These are phyloP conservation scores for Pezicula radicicola DNA, from an alignment of 2,329 filamentous ascomycete species.

Conservation along the genomic window DNA sequence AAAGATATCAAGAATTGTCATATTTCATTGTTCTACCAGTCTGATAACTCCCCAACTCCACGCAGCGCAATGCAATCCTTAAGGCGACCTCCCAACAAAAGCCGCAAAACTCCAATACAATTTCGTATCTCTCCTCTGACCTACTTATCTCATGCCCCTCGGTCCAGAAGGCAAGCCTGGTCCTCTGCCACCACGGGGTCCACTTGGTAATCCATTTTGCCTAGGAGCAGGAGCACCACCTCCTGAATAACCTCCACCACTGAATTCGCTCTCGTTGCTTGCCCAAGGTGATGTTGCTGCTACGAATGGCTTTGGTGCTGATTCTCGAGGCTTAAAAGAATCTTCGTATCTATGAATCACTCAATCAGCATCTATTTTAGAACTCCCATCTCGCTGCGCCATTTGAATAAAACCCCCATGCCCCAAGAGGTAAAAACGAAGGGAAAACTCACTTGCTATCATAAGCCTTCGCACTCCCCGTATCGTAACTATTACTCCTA, in stretches of 20 bases:
- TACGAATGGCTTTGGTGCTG: constrained; percentile 34
- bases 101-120: no score
- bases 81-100: no score
- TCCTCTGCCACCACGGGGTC: constrained; percentile 30
- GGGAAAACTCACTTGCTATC: constrained; percentile 7
- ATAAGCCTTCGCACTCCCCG: constrained; percentile 9
- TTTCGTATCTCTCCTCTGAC: background rate
- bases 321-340: constrained; percentile 27
- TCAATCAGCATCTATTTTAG: constrained; percentile 25
- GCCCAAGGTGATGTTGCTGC: constrained; percentile 47
- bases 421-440: background rate
- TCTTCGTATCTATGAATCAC: constrained; percentile 23
- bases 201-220: constrained; percentile 40
- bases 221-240: constrained; percentile 26
- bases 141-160: constrained; percentile 17
- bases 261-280: constrained; percentile 36
- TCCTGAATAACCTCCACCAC: constrained; percentile 33
- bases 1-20: no score
- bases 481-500: constrained; percentile 11
- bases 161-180: constrained; percentile 22
- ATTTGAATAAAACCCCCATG: constrained; percentile 2
- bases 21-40: no score
- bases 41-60: no score
- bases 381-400: constrained; percentile 22
- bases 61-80: no score